Base-by-base conservation (phyloP, 2,329 filamentous ascomycete genomes). In the Arthrobotrys conoides region DNA sequence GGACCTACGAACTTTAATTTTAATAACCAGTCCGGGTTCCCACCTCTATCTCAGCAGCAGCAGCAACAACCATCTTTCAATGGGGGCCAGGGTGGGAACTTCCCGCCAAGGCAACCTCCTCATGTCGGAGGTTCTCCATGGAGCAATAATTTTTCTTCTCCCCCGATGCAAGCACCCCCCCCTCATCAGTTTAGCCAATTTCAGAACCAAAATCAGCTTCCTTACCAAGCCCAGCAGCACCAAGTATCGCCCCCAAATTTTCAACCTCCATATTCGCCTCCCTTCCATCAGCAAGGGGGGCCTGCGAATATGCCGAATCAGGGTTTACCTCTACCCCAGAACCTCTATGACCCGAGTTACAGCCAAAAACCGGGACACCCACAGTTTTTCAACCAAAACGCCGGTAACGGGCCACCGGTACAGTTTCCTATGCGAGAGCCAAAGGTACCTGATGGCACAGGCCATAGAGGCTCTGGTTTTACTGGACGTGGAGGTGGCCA, bases 401-500 rank as follows among this genome's bases (percentile, higher is more conserved):
- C n/a, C 22, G 10, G 33, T 14, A 64, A 61, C 33, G 69, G 65
- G 6, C 63, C 68, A 18, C 49, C 44, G 9, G 36, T 63, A 10
- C 68, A 72, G 8, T 79, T 71, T 16, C 76, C 76, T n/a, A 48
- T 73, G 24, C 76, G 76, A 24, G 76, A 79, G 36, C 76, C 76
- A 2, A 72, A 69, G 48, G 69, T 65, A 5, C 76, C 76, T 12
- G 76, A 79, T 53, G 73, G 76, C 10, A 72, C 69, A n/a, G 76
- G 76, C 12, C 53, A 69, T 16, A 63, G 76, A 4, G 76, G 76
- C n/a, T 73, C 72, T 63, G 76, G 76, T 2, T 79, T 79, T 69
- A 27, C 48, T 12, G 41, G 51, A 1, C 68, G 76, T 30, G 69
- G 76, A 18, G 76, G 76, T 14, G 24, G 49, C 44, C 27, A 24